Evolutionary conservation across 495 filamentous ascomycete genomes (phyloP), one percentile per base, ranked within the genome.

Genomic region (Neurospora cerealis): DNA sequence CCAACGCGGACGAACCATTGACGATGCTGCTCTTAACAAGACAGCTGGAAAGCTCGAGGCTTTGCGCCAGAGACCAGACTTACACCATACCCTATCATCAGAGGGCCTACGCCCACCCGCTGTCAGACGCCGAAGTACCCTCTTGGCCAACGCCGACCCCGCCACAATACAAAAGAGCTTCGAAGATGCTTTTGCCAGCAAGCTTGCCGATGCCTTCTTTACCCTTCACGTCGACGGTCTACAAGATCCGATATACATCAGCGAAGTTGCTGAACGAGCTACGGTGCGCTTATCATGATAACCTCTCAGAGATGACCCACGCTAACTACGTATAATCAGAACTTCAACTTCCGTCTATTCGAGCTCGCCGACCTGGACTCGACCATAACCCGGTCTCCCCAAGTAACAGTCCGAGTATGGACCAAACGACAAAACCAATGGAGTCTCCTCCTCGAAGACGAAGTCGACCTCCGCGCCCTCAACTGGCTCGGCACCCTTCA

Each of bases 171-270:
- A 97, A 85, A 88, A 91, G 77, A 92, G 88, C 76, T 81, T 97
- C 62, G 92, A 96, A 77, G 88, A 93, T 76, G 87, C 91, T 3
- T 89, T 90, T 28, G 88, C 88, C 39, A 89, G 84, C 75, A 88
- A 89, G 71, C 91, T 96, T 84, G 93, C 90, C n/a, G 93, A 97
- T 81, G 89, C 90, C 11, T 98, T 97, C 87, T 96, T 97, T 80
- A 91, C 93, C 0, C 81, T 99, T 34, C 95, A 97, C 82, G 89
- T 88, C 73, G 86, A 87, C 9, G 87, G 83, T 2, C 80, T 87
- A 66, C 81, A 87, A 44, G 90, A 93, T 24, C 95, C 96, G 0
- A 82, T 98, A 32, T 99, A 98, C 80, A 89, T 97, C 79, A 97
- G 94, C 82, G 96, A 99, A 83, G 84, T 92, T 48, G 86, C 90